phyloP scores from a whole-genome alignment of 2,329 filamentous ascomycete species.

The Penicillium sp. region DNA sequence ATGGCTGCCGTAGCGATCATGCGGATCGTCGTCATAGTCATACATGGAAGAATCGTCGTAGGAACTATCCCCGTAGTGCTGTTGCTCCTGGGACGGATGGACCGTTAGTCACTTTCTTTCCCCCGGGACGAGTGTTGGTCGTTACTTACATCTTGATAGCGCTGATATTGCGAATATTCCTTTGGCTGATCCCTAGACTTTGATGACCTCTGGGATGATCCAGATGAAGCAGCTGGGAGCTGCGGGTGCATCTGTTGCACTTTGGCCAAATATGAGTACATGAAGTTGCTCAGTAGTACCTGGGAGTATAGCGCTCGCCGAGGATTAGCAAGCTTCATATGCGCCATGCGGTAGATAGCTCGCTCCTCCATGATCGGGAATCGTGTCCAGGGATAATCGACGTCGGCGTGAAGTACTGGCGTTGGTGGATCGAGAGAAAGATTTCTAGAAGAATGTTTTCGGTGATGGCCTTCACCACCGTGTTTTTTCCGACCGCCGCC shows the following conservation, averaged over 20 bases:
- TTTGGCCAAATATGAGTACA: slow-evolving; percentile 98
- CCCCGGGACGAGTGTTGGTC: neutral
- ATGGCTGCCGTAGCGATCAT: slow-evolving; percentile 37
- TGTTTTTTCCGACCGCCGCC: slow-evolving; percentile 83
- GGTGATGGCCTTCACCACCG: slow-evolving; percentile 68
- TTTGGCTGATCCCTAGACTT: slow-evolving; percentile 39
- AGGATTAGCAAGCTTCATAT: slow-evolving; percentile 98
- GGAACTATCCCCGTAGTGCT: slow-evolving; percentile 41
- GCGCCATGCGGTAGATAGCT: slow-evolving; percentile 97
- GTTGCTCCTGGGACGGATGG: slow-evolving; percentile 23
- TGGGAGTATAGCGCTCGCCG: slow-evolving; percentile 88
- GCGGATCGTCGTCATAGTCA: slow-evolving; percentile 47
- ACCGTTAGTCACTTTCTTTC: slow-evolving; percentile 7
- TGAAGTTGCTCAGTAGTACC: slow-evolving; percentile 96
- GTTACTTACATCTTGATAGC: slow-evolving; percentile 46
- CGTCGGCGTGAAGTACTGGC: slow-evolving; percentile 72
- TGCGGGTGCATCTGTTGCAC: slow-evolving; percentile 98
- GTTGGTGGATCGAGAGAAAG: slow-evolving; percentile 77
- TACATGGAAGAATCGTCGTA: slow-evolving; percentile 53
- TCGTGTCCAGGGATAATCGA: slow-evolving; percentile 93
- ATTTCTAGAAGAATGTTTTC: slow-evolving; percentile 69
- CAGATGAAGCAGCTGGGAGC: slow-evolving; percentile 80
- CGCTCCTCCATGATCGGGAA: slow-evolving; percentile 94
- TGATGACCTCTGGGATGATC: slow-evolving; percentile 64
- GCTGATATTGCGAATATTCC: slow-evolving; percentile 46